phyloP scores from a whole-genome alignment of 345 rosid genomes.

The Populus alba region DNA sequence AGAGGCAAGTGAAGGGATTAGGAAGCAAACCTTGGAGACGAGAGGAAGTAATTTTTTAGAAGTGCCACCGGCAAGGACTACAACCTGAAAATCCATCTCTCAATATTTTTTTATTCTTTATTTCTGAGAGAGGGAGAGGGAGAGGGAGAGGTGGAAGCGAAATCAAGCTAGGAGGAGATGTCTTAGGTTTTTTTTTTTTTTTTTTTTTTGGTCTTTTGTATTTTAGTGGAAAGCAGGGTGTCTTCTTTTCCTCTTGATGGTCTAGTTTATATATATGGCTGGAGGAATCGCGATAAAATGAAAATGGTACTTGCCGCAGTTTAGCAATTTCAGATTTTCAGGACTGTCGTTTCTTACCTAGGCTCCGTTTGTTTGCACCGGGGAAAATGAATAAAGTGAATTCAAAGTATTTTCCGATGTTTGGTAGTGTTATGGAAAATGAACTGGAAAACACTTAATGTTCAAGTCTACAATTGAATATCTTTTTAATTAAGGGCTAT shows the following conservation, averaged over 20 bases:
- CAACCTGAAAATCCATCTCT: slow-evolving; percentile 90
- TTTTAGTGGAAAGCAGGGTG: neutral
- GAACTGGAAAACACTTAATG: too few species aligned
- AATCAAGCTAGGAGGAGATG: too few species aligned
- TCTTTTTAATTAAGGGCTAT: too few species aligned
- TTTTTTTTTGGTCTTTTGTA: neutral
- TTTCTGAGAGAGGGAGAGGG: neutral
- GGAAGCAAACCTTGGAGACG: slow-evolving; percentile 65
- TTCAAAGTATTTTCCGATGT: too few species aligned
- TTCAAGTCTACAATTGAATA: too few species aligned
- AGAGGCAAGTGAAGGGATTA: neutral
- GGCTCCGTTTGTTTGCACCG: too few species aligned
- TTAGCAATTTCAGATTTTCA: neutral
- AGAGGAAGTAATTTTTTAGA: slow-evolving; percentile 73
- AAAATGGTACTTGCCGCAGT: neutral
- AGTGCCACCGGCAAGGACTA: slow-evolving; percentile 81
- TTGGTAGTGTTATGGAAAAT: too few species aligned
- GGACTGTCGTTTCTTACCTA: neutral
- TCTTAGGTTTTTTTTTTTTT: neutral
- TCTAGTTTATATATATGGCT: too few species aligned
- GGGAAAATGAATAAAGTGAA: too few species aligned
- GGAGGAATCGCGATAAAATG: neutral
- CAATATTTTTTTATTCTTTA: neutral
- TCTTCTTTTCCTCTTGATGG: neutral
- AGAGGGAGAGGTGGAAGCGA: too few species aligned